Conservation (phyloP, 2,329 filamentous ascomycete species). For the Diaporthe vexans region DNA sequence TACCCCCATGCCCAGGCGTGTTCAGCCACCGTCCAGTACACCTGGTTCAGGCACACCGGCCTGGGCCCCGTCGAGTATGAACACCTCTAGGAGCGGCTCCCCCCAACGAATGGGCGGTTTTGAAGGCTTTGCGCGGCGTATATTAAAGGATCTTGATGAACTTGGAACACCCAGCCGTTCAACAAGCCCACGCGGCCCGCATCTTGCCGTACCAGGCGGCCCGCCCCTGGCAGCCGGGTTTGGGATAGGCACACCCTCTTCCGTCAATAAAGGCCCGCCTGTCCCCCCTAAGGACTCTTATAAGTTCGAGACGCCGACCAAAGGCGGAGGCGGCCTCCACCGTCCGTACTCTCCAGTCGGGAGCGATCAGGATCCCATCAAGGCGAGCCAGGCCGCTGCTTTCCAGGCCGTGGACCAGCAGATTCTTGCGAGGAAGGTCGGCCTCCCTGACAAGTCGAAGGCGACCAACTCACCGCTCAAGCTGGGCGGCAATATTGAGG, state of each 20-base stretch:
- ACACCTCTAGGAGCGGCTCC: slow-evolving; percentile 63
- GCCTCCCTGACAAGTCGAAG: slow-evolving; percentile 58
- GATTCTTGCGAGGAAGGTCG: slow-evolving; percentile 69
- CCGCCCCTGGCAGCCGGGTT: slow-evolving; percentile 44
- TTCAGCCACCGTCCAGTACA: slow-evolving; percentile 43
- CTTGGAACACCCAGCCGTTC: slow-evolving; percentile 67
- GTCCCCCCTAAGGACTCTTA: slow-evolving; percentile 59
- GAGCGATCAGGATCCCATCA: slow-evolving; percentile 50
- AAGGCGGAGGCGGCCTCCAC: slow-evolving; percentile 45
- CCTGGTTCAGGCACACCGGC: slow-evolving; percentile 46
- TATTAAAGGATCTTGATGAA: slow-evolving; percentile 74
- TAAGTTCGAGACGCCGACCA: slow-evolving; percentile 53
- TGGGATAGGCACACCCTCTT: slow-evolving; percentile 51
- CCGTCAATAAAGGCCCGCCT: slow-evolving; percentile 52
- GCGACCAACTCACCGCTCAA: slow-evolving; percentile 63
- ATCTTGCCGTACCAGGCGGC: slow-evolving; percentile 51
- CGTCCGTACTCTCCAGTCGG: slow-evolving; percentile 58
- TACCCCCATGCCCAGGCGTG: slow-evolving; percentile 47
- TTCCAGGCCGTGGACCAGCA: slow-evolving; percentile 76
- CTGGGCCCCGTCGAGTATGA: slow-evolving; percentile 58
- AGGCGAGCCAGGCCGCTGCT: slow-evolving; percentile 68
- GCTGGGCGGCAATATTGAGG: slow-evolving; percentile 53
- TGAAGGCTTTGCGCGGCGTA: slow-evolving; percentile 73
- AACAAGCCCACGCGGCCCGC: slow-evolving; percentile 64
- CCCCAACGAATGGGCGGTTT: slow-evolving; percentile 68